These are phyloP conservation scores for Penicillium concentricum DNA, from an alignment of 2,329 filamentous ascomycete species.

Conservation along the genomic window DNA sequence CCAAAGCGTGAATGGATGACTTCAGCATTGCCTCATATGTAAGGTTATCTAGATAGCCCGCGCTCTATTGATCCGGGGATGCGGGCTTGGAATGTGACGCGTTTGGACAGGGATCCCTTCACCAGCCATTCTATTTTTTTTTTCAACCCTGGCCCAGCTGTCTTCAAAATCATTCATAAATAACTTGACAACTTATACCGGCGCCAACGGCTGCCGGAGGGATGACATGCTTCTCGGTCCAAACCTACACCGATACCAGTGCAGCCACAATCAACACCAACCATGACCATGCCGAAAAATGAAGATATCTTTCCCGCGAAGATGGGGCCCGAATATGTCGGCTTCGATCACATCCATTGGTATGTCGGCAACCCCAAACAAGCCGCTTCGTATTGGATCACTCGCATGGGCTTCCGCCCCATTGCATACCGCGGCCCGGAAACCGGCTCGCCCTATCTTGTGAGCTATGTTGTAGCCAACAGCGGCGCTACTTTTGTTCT, in stretches of 20 bases:
- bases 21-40: slow-evolving; percentile 8
- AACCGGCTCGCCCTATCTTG: slow-evolving; percentile 74
- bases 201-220: not conserved
- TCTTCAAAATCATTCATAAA: slow-evolving; percentile 2
- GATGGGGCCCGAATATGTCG: slow-evolving; percentile 37
- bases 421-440: slow-evolving; percentile 83
- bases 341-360: slow-evolving; percentile 88
- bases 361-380: slow-evolving; percentile 94
- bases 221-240: not conserved
- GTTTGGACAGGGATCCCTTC: not conserved
- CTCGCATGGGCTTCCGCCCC: slow-evolving; percentile 75
- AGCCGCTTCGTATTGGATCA: slow-evolving; percentile 80
- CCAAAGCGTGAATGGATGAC: slow-evolving; percentile 2
- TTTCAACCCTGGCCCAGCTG: not conserved
- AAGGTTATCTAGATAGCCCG: not conserved
- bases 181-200: not conserved
- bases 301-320: slow-evolving; percentile 22
- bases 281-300: slow-evolving; percentile 2
- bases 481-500: slow-evolving; percentile 77
- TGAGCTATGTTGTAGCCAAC: slow-evolving; percentile 78
- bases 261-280: not conserved
- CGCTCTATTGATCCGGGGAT: not conserved
- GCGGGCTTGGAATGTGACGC: slow-evolving; percentile 5
- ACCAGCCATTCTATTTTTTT: not conserved
- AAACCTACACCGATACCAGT: not conserved